A percentile compares a stretch with the other conserved stretches of the same genome.
Conservation (phyloP, 768 basidiomycete genomes). For the Saitozyma podzolica region DNA sequence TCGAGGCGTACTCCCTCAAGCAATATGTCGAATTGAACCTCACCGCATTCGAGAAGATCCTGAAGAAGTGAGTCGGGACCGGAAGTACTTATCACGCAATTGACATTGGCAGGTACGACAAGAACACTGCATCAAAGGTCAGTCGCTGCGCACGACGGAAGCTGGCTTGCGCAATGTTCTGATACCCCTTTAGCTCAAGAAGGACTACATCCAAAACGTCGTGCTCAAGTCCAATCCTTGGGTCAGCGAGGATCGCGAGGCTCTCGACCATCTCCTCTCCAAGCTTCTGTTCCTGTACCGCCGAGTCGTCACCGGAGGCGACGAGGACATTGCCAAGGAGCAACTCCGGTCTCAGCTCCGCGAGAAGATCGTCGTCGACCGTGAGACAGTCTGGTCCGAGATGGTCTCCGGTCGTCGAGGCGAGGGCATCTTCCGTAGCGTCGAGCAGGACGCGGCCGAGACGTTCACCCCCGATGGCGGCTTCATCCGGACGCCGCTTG, state of each 20-base stretch:
- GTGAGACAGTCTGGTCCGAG: conserved; percentile 87
- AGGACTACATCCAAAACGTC: conserved; percentile 68
- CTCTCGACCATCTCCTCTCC: conserved; percentile 62
- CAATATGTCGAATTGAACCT: conserved; percentile 90
- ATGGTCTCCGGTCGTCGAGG: conserved; percentile 65
- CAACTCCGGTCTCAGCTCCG: conserved; percentile 83
- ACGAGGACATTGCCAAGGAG: conserved; percentile 67
- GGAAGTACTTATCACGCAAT: background rate
- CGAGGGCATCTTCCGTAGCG: conserved; percentile 43
- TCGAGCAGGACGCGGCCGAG: conserved; percentile 54
- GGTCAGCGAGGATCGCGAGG: conserved; percentile 63
- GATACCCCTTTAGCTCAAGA: conserved; percentile 65
- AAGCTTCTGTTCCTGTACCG: conserved; percentile 73
- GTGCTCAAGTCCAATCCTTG: conserved; percentile 74
- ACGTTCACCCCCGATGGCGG: conserved; percentile 54
- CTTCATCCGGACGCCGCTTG: conserved; percentile 65
- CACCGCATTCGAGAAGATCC: conserved; percentile 89
- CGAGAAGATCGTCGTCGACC: conserved; percentile 88
- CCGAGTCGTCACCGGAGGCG: conserved; percentile 76
- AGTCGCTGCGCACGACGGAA: conserved; percentile 6
- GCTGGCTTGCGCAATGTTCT: background rate
- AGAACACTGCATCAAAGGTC: conserved; percentile 65
- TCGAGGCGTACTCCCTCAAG: conserved; percentile 70
- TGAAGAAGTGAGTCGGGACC: conserved; percentile 74
- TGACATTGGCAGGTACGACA: conserved; percentile 73